phyloP scores from a whole-genome alignment of 768 basidiomycete genomes.

The Infundibulicybe gibba region DNA sequence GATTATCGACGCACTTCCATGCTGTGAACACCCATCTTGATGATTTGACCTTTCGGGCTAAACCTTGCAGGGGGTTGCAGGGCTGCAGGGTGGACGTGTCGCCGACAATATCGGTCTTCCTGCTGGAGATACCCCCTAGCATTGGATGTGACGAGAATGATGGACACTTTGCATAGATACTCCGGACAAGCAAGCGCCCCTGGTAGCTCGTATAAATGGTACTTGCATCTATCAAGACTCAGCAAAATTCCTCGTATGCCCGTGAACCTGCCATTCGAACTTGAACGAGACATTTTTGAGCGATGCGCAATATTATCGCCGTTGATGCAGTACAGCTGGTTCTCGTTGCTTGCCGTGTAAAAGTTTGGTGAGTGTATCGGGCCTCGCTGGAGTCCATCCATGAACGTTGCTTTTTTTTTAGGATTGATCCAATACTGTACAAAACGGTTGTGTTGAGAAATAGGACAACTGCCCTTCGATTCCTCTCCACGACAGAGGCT shows the following conservation, averaged over 20 bases:
- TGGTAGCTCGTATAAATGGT: too few relatives aligned
- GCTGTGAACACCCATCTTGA: too few relatives aligned
- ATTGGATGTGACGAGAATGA: too few relatives aligned
- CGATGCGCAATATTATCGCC: not conserved
- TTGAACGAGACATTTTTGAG: conserved; percentile 5
- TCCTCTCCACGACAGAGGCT: not conserved
- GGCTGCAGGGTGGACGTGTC: too few relatives aligned
- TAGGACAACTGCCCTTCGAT: not conserved
- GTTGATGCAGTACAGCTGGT: not conserved
- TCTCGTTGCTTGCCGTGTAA: conserved; percentile 3
- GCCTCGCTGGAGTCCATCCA: not conserved
- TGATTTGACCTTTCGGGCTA: too few relatives aligned
- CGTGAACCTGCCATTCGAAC: conserved; percentile 1
- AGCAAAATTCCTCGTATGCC: not conserved
- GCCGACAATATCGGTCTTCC: too few relatives aligned
- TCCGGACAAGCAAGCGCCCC: too few relatives aligned
- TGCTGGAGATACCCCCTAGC: too few relatives aligned
- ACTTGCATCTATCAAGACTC: too few relatives aligned
- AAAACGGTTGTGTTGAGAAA: not conserved
- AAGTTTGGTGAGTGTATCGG: not conserved
- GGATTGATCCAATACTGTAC: conserved; percentile 4
- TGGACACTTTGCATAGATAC: too few relatives aligned
- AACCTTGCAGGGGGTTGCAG: too few relatives aligned
- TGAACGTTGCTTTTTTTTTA: not conserved
- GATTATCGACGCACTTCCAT: too few relatives aligned